Percentiles rank a stretch among this genome's conserved stretches.
Evolutionary conservation across 257 asterid species (phyloP).

Genomic region (Solanum tarapatanum): DNA sequence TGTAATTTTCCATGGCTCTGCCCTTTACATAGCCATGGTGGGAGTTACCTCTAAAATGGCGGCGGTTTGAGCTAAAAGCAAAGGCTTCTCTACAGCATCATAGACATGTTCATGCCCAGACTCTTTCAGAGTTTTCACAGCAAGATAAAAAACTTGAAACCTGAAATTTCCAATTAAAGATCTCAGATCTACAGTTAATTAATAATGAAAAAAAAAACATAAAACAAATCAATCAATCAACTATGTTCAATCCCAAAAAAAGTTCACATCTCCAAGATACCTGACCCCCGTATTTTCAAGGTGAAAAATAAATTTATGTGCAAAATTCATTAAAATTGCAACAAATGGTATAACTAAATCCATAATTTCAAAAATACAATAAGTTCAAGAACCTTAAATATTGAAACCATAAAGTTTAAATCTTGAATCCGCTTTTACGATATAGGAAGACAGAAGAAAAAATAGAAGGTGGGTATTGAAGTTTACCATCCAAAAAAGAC

Average conservation of each 20-base stretch:
- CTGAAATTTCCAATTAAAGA: constrained; percentile 9
- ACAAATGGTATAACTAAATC: accelerated
- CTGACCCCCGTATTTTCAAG: background rate
- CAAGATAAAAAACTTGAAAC: constrained; percentile 63
- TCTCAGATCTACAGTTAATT: background rate
- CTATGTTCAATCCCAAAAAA: background rate
- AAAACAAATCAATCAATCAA: background rate
- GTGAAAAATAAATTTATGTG: background rate
- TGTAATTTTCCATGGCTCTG: background rate
- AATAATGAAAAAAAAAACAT: background rate
- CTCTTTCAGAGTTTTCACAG: constrained; percentile 39
- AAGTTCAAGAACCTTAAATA: background rate
- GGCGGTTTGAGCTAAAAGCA: constrained; percentile 74
- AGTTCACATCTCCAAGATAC: background rate
- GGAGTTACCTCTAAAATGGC: constrained; percentile 52
- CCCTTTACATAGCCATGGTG: background rate
- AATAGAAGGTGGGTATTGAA: background rate
- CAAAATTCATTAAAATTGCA: background rate
- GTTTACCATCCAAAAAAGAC: constrained; percentile 69
- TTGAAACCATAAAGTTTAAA: background rate
- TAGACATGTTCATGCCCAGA: constrained; percentile 70
- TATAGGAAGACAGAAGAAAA: background rate
- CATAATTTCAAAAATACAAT: background rate
- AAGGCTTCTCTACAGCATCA: constrained; percentile 69
- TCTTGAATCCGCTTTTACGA: background rate